A percentile compares a stretch with the other conserved stretches of the same genome.
Conservation (phyloP, 176 grass and related monocot species). For the Poa pratensis region DNA sequence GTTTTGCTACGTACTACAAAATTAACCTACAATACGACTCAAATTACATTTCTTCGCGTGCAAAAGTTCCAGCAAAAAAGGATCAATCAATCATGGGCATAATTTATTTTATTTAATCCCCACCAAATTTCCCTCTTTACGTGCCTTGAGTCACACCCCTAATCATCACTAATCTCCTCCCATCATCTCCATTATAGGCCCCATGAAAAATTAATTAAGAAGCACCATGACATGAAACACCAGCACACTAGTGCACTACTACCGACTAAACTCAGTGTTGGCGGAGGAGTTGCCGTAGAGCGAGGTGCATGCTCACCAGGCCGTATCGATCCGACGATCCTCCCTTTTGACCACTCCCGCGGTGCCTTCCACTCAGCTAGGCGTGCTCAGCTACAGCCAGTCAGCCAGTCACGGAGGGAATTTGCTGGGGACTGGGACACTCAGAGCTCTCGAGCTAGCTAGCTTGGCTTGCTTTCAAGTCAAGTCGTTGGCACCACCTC, state of each 20-base stretch:
- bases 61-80: constrained; percentile 15
- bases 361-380: constrained; percentile 4
- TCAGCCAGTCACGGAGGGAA: background rate
- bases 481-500: constrained; percentile 50
- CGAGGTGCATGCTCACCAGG: constrained; percentile 37
- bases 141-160: constrained; percentile 53
- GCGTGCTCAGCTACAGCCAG: constrained; percentile 24
- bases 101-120: constrained; percentile 24
- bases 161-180: constrained; percentile 41
- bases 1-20: background rate
- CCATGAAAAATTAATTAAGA: constrained; percentile 2
- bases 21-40: background rate
- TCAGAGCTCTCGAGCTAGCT: background rate
- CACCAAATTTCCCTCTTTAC: constrained; percentile 51
- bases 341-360: background rate
- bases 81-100: constrained; percentile 38
- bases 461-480: constrained; percentile 72
- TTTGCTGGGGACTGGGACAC: background rate
- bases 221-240: constrained; percentile 23
- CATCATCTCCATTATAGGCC: constrained; percentile 26
- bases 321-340: background rate
- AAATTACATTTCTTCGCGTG: background rate
- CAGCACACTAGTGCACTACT: constrained; percentile 9
- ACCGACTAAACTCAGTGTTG: background rate
- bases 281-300: constrained; percentile 44